A percentile compares a stretch with the other conserved stretches of the same genome.
Conservation (phyloP, 768 basidiomycete species). For the Trametes coccinea region DNA sequence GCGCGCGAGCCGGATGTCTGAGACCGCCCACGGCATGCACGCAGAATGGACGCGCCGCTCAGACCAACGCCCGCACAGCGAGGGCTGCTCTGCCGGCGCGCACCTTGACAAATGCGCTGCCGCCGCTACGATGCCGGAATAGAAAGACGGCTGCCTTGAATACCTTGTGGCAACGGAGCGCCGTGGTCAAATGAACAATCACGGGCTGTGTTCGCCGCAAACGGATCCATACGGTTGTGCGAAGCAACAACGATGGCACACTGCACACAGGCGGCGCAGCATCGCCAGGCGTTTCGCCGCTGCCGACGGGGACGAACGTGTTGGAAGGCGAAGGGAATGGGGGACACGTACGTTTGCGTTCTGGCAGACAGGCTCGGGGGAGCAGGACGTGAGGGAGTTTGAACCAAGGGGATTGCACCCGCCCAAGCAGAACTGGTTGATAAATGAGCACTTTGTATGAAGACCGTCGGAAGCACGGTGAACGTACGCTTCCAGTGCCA, state of each 20-base stretch:
- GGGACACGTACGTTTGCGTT: conserved; percentile 49
- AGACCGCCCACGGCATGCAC: background rate
- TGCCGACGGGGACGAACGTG: background rate
- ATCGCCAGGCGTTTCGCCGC: background rate
- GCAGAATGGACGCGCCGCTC: background rate
- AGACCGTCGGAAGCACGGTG: background rate
- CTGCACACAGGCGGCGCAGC: conserved; percentile 5
- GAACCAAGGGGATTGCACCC: conserved; percentile 86
- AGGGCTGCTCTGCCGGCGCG: background rate
- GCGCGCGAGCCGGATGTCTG: background rate
- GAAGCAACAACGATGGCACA: background rate
- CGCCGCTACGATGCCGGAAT: background rate
- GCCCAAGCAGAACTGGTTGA: conserved; percentile 69
- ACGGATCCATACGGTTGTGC: background rate
- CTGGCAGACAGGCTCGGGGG: conserved; percentile 71
- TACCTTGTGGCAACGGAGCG: conserved; percentile 1
- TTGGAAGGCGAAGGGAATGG: conserved; percentile 1
- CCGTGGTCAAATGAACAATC: background rate
- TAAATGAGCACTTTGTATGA: background rate
- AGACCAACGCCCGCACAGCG: background rate
- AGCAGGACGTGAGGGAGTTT: conserved; percentile 61
- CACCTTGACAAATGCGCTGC: background rate
- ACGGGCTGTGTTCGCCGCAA: conserved; percentile 7
- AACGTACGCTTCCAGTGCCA: conserved; percentile 42
- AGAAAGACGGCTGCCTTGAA: background rate